phyloP scores from a whole-genome alignment of 2,329 filamentous ascomycete species.

The Phialophora tarda region DNA sequence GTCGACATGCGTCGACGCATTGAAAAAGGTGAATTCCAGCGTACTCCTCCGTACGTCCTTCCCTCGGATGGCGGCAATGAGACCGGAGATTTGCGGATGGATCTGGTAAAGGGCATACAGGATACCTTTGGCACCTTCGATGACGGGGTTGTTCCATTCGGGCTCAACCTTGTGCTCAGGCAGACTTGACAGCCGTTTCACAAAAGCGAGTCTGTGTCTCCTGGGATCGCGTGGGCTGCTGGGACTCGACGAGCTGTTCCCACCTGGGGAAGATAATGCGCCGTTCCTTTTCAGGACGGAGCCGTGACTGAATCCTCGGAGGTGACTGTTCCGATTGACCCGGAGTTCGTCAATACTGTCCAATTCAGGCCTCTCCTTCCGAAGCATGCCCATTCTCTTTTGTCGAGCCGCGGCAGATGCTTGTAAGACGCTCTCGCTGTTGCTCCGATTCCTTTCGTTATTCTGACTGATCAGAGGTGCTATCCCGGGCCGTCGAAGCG shows the following conservation, averaged over 20 bases:
- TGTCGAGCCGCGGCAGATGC: slow-evolving; percentile 53
- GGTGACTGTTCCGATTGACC: slow-evolving; percentile 59
- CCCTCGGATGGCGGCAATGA: slow-evolving; percentile 55
- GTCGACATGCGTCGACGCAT: slow-evolving; percentile 62
- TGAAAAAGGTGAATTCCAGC: slow-evolving; percentile 62
- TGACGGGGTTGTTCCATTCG: slow-evolving; percentile 55
- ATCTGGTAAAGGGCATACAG: slow-evolving; percentile 61
- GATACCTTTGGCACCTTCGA: slow-evolving; percentile 62
- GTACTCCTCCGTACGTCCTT: slow-evolving; percentile 54
- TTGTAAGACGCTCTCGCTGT: slow-evolving; percentile 65
- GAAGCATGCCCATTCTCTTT: slow-evolving; percentile 66
- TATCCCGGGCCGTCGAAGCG: slow-evolving; percentile 72
- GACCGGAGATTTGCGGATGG: slow-evolving; percentile 53
- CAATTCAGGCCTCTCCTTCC: slow-evolving; percentile 61
- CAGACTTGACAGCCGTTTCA: slow-evolving; percentile 62
- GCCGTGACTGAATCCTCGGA: slow-evolving; percentile 64
- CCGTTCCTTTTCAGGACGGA: slow-evolving; percentile 54
- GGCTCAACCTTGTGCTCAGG: slow-evolving; percentile 61
- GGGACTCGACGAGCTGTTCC: slow-evolving; percentile 50
- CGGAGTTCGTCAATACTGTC: slow-evolving; percentile 59
- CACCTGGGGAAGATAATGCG: slow-evolving; percentile 42
- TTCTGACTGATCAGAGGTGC: slow-evolving; percentile 65
- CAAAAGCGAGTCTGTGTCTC: slow-evolving; percentile 50
- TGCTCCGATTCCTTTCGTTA: slow-evolving; percentile 64
- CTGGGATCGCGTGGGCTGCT: slow-evolving; percentile 52